Evolutionary conservation across 2,329 filamentous ascomycete genomes (phyloP), one percentile per base, ranked within the genome.

Genomic region (Alternaria tenuissima): DNA sequence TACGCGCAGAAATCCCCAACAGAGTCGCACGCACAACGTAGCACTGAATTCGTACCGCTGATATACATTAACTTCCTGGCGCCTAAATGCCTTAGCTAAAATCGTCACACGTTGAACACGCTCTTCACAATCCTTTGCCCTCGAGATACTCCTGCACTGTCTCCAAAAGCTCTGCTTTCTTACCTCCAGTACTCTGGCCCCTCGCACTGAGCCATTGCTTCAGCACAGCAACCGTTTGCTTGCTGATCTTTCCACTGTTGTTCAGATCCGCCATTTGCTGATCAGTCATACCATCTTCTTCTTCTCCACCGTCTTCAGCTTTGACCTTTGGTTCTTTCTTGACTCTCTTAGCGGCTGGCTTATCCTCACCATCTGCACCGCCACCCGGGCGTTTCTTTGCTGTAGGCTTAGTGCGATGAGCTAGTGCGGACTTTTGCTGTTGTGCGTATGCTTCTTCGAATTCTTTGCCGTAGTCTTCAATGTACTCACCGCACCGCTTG

Each of bases 401-500:
- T 6, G 58, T 52, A 1, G 76, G 72, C 22, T 83, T 80, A 0
- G 80, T 80, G 14, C 78, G 74, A 3, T 80, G 78, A 18, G 81
- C 78, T 7, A 83, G 76, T 11, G 79, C 77, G 5, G 77, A 72
- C 12, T 77, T 74, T 11, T 75, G 70, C 24, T 79, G 73, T 32
- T 79, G 73, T 11, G 79, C 76, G 66, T 82, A 84, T 58, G 89
- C 87, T 8, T 85, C 79, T 30, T 91, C 86, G 6, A 97, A 83
- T 11, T 86, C 84, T 36, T 87, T 82, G 4, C 91, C 89, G 89
- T 94, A 97, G 34, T 92, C 88, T 46, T 90, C 83, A 9, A 97
- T 86, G 72, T 93, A 92, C 2, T 88, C 86, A 0, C 93, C 94
- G 1, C 91, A 90, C 30, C 94, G 88, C 81, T 84, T 98, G 76